These are phyloP conservation scores for Phyllachora maydis DNA, from an alignment of 2,329 filamentous ascomycete species.

Conservation along the genomic window DNA sequence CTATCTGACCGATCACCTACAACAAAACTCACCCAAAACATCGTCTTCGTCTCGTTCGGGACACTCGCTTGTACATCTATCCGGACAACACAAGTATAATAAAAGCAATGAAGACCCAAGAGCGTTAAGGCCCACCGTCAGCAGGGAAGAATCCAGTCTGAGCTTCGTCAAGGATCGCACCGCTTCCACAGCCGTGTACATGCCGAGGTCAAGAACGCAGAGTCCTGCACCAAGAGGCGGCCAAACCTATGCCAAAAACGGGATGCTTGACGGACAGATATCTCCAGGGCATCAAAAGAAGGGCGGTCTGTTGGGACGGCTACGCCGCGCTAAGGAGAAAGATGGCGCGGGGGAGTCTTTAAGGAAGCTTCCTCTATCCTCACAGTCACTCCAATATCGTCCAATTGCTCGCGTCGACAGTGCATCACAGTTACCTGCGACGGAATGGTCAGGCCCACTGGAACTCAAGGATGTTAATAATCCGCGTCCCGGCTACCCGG, in stretches of 20 bases:
- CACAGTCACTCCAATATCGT: constrained; percentile 28
- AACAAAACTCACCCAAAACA: constrained; percentile 32
- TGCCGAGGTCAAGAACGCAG: constrained; percentile 38
- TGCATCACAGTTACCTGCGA: too few relatives aligned
- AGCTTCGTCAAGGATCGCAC: constrained; percentile 32
- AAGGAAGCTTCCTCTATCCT: constrained; percentile 27
- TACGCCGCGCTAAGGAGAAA: constrained; percentile 27
- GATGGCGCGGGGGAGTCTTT: constrained; percentile 19
- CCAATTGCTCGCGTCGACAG: too few relatives aligned
- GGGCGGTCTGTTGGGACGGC: constrained; percentile 28
- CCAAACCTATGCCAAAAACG: constrained; percentile 30
- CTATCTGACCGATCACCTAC: constrained; percentile 28
- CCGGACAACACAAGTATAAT: constrained; percentile 49
- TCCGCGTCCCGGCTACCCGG: too few relatives aligned
- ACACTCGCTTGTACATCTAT: constrained; percentile 41
- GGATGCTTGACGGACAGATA: constrained; percentile 27
- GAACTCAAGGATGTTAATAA: constrained; percentile 13
- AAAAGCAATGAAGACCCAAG: constrained; percentile 46
- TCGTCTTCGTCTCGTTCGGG: constrained; percentile 40
- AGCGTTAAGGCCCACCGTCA: constrained; percentile 48
- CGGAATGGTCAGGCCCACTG: constrained; percentile 9
- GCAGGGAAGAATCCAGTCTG: constrained; percentile 50
- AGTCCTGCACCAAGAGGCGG: constrained; percentile 65
- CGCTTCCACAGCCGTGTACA: constrained; percentile 21
- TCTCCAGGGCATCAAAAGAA: constrained; percentile 35